Conservation (phyloP, 2,329 filamentous ascomycete species). For the Cyphellophora attinorum region DNA sequence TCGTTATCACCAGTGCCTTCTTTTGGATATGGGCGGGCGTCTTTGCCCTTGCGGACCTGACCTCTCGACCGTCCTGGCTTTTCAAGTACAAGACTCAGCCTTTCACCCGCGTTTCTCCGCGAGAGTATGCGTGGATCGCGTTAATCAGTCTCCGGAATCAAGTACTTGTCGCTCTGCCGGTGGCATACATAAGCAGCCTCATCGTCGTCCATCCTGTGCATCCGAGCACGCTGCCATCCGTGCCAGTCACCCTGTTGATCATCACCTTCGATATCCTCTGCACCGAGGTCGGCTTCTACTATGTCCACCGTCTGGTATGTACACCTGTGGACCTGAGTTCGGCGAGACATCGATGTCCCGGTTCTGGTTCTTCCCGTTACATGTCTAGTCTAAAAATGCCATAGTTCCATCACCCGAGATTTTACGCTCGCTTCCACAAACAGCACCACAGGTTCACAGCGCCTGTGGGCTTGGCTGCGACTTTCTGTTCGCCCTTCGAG, state of each 20-base stretch:
- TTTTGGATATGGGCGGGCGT: neutral
- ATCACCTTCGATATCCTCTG: slow-evolving; percentile 3
- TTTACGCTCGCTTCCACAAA: slow-evolving; percentile 11
- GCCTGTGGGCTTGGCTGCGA: slow-evolving; percentile 8
- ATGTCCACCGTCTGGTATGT: slow-evolving; percentile 11
- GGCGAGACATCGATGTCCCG: too few relatives aligned
- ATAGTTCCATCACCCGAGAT: slow-evolving; percentile 7
- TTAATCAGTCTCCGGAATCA: slow-evolving; percentile 8
- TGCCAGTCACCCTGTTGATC: neutral
- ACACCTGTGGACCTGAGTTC: too few relatives aligned
- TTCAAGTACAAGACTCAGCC: slow-evolving; percentile 3
- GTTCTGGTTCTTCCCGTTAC: too few relatives aligned
- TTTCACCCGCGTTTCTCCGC: neutral
- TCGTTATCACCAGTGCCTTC: slow-evolving; percentile 1
- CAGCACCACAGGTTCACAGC: slow-evolving; percentile 12
- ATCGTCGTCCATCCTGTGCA: neutral
- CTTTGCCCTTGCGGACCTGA: slow-evolving; percentile 1
- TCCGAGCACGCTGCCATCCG: neutral
- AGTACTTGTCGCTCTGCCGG: slow-evolving; percentile 6
- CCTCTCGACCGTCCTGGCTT: neutral
- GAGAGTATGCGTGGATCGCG: slow-evolving; percentile 1
- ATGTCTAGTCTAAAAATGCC: too few relatives aligned
- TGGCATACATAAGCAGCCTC: neutral
- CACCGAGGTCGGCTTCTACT: slow-evolving; percentile 15
- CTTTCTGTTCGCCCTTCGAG: slow-evolving; percentile 9